These are phyloP conservation scores for Kingdonia uniflora DNA, from an alignment of 164 flowering plant species.

Conservation along the genomic window DNA sequence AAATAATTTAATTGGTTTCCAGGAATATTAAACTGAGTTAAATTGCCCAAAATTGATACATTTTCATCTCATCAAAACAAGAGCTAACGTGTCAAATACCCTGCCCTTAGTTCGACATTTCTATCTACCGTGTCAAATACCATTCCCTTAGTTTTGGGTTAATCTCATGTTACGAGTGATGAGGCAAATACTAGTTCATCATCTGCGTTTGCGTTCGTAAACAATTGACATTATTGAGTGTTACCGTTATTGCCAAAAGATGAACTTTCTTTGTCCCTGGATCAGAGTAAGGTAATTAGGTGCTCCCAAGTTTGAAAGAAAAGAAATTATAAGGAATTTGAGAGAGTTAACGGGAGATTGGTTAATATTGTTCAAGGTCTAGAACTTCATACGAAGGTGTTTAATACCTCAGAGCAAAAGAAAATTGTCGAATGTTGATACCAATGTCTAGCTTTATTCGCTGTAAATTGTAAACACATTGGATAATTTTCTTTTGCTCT, in stretches of 20 bases:
- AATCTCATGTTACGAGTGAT: too few species aligned
- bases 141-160: too few species aligned
- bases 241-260: too few species aligned
- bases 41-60: too few species aligned
- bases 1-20: too few species aligned
- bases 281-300: conserved; percentile 15
- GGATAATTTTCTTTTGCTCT: conserved; percentile 45
- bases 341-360: conserved; percentile 26
- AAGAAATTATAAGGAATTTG: conserved; percentile 27
- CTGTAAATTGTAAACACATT: conserved; percentile 25
- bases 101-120: too few species aligned
- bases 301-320: conserved; percentile 30
- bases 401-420: conserved; percentile 37
- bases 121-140: too few species aligned
- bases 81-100: too few species aligned
- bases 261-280: not conserved
- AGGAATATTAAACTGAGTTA: too few species aligned
- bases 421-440: conserved; percentile 31
- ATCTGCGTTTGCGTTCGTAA: conserved; percentile 1
- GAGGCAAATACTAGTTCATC: not conserved
- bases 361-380: conserved; percentile 43
- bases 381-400: conserved; percentile 44
- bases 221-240: not conserved
- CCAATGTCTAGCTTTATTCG: too few species aligned
- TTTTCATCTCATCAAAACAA: too few species aligned